Evolutionary conservation across 1,139 yeast genomes (phyloP), one percentile per base, ranked within the genome.

Genomic region (Citeromyces siamensis): DNA sequence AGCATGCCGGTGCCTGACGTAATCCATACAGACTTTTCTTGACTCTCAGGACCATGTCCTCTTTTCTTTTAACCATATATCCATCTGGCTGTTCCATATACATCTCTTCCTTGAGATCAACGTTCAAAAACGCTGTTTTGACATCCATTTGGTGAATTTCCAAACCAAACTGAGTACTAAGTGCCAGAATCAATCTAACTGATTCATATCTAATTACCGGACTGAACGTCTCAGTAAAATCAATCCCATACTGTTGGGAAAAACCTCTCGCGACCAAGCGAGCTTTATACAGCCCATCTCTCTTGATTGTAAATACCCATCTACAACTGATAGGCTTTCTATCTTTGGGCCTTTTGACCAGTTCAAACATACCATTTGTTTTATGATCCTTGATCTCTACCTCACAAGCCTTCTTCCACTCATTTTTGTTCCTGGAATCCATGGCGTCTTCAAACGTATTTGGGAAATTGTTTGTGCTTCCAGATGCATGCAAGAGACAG

Each of bases 1-100:
- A 49, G 32, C 45, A 43, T 10, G 38, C 23, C 5, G 53, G 49
- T 12, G 53, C 47, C 34, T 49, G 54, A 28, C 45, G 42, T 6
- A 48, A 32, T 1, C 54, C 51, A 38, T 49, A 49, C 1, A 49
- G 31, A 29, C 42, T 37, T 37, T 46, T 46, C 13, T 38, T 38
- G 3, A 50, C 38, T n/a, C 35, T 37, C 20, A 44, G 42, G 6
- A 47, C 47, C 29, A 28, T 18, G 10, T 29, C 29, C 32, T 36
- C 39, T 8, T 19, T 33, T 1, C 40, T 36, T 9, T 14, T 13
- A 16, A 17, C 27, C n/a, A 14, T 36, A 37, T 23, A 46, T 5
- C 43, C 50, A 12, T 35, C 37, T 3, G 52, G 49, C 20, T 40
- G 48, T 6, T 19, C 14, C 44, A 49, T 42, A 36, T 42, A 50